Evolutionary conservation across 495 filamentous ascomycete species (phyloP).

Genomic region (Rhypophila decipiens): DNA sequence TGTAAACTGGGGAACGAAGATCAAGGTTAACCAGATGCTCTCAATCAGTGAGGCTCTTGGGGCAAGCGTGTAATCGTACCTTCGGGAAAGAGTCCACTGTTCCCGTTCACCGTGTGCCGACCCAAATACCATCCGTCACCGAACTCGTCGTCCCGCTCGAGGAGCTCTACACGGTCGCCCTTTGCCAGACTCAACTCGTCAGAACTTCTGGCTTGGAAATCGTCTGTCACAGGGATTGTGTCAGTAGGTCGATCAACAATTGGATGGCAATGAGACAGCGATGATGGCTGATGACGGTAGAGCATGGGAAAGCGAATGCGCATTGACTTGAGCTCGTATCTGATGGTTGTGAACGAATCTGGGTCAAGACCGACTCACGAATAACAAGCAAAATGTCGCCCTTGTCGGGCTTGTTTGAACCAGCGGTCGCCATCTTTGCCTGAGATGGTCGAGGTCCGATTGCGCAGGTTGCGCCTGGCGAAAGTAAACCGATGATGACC

Average conservation of each 20-base stretch:
- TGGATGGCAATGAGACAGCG: neutral
- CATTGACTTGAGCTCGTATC: too few relatives aligned
- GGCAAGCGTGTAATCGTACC: constrained; percentile 54
- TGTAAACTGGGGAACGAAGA: constrained; percentile 40
- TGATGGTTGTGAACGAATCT: too few relatives aligned
- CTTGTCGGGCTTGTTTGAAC: constrained; percentile 45
- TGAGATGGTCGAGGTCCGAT: constrained; percentile 7
- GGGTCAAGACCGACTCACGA: constrained; percentile 51
- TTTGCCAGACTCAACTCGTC: constrained; percentile 87
- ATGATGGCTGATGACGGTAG: too few relatives aligned
- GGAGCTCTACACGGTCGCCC: constrained; percentile 82
- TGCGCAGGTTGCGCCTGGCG: constrained; percentile 12
- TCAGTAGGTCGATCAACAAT: too few relatives aligned
- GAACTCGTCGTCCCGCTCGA: constrained; percentile 95
- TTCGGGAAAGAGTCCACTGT: constrained; percentile 84
- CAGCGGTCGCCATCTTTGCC: constrained; percentile 40
- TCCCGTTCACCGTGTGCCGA: constrained; percentile 64
- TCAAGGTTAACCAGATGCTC: neutral
- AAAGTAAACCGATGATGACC: constrained; percentile 3
- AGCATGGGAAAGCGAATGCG: too few relatives aligned
- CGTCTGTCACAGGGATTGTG: constrained; percentile 45
- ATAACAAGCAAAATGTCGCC: constrained; percentile 70
- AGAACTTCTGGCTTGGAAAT: constrained; percentile 81
- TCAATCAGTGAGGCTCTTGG: too few relatives aligned
- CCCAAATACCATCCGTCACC: constrained; percentile 97